phyloP scores from a whole-genome alignment of 129 eudicot genomes.

The Flaveria trinervia region DNA sequence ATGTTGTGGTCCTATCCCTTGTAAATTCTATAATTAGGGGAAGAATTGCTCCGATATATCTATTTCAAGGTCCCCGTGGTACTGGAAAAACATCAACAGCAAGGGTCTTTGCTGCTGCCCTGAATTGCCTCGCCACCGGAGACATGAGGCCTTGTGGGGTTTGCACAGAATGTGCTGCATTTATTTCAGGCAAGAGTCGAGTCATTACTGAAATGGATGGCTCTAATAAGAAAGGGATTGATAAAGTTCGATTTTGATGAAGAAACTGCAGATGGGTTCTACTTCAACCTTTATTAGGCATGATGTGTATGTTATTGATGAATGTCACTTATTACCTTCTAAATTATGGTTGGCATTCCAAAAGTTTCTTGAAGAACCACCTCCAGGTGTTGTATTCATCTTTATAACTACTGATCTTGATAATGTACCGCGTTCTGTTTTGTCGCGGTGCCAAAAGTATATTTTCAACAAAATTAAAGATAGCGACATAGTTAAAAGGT shows the following conservation, averaged over 20 bases:
- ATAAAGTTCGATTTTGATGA: constrained; percentile 51
- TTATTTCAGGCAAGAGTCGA: constrained; percentile 61
- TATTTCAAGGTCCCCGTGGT: constrained; percentile 95
- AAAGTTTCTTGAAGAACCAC: constrained; percentile 78
- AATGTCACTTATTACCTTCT: constrained; percentile 89
- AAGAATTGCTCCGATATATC: constrained; percentile 78
- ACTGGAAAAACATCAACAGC: constrained; percentile 93
- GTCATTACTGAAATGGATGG: constrained; percentile 69
- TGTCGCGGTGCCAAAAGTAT: constrained; percentile 85
- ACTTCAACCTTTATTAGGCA: constrained; percentile 47
- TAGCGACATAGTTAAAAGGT: constrained; percentile 60
- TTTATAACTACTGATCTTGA: constrained; percentile 82
- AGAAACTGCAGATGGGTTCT: constrained; percentile 50
- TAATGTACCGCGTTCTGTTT: constrained; percentile 71
- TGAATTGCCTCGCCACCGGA: constrained; percentile 81
- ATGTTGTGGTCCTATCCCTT: constrained; percentile 76
- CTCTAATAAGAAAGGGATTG: constrained; percentile 70
- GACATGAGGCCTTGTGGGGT: constrained; percentile 85
- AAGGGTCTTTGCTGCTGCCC: constrained; percentile 70
- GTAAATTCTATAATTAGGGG: constrained; percentile 58
- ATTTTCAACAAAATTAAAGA: constrained; percentile 74
- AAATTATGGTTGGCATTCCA: constrained; percentile 86
- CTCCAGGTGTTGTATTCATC: constrained; percentile 66
- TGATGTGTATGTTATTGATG: constrained; percentile 65
- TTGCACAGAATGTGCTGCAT: constrained; percentile 74